Evolutionary conservation across 768 basidiomycete genomes (phyloP), one percentile per base, ranked within the genome.

Genomic region (Russula emetica): DNA sequence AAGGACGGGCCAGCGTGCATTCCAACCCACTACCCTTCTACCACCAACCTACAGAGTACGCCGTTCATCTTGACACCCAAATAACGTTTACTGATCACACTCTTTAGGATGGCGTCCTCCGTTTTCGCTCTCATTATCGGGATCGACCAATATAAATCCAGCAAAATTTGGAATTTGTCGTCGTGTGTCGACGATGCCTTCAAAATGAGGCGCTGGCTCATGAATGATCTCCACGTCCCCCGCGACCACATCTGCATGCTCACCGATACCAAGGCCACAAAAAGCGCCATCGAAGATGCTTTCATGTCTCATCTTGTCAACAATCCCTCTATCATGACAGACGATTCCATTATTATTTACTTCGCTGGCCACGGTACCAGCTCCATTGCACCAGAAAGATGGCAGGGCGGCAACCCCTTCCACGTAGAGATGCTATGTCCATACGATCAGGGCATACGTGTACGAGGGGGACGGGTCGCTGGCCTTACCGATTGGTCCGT

Each of bases 361-460:
- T 89, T 87, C 70, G 85, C 88, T 42, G 88, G 87, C n/a, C 86
- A 88, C 70, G 87, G 87, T 28, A 85, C 84, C 70, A 78, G 73
- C 59, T 70, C 85, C 49, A 72, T 76, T 16, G 80, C 84, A n/a
- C 86, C 86, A 55, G 72, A 74, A 40, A 82, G 79, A 56, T 88
- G 87, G 88, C 83, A 80, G 70, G 77, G 79, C 64, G 72, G 73
- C 44, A 76, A 75, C 40, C 70, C 75, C 57, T 72, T 73, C 54
- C 69, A 72, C 30, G 84, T 85, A 18, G 80, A 88, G 67, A 79
- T 87, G 60, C 71, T 89, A 36, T 88, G 86, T 71, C 78, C 88
- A 24, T 83, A 85, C 67, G 87, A 89, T 69, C 82, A 85, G 61
- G 85, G 86, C 59, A 80, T 79, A 36, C 82, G 77, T 63, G 71